Conservation (phyloP, 2,329 filamentous ascomycete species). For the Amylocarpus encephaloides region DNA sequence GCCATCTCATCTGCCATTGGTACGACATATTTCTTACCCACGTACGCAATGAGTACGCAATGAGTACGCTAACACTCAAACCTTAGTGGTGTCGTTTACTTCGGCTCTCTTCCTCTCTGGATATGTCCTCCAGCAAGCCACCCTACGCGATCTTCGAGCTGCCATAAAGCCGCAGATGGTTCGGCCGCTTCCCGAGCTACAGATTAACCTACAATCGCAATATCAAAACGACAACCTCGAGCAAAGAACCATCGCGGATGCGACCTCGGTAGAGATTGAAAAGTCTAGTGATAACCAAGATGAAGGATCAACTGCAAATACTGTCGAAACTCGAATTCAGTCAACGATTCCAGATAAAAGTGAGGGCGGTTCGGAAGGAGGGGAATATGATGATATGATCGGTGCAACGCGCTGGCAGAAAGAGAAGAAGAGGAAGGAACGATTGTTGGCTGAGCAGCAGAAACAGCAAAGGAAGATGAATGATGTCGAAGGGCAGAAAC, state of each 20-base stretch:
- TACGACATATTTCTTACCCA: constrained; percentile 35
- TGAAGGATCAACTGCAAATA: not conserved
- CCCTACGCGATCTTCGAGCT: constrained; percentile 67
- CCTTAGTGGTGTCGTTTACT: constrained; percentile 67
- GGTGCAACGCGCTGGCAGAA: constrained; percentile 24
- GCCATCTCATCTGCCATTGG: constrained; percentile 57
- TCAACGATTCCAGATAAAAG: not conserved
- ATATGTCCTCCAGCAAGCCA: constrained; percentile 82
- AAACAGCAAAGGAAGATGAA: constrained; percentile 34
- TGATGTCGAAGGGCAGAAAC: constrained; percentile 26
- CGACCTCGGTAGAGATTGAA: constrained; percentile 7
- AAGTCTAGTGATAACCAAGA: not conserved
- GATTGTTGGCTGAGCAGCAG: not conserved
- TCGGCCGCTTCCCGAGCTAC: constrained; percentile 10
- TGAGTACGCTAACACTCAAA: constrained; percentile 7
- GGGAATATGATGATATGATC: constrained; percentile 16
- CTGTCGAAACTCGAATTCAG: not conserved
- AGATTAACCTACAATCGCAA: constrained; percentile 20
- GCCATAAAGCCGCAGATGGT: constrained; percentile 47
- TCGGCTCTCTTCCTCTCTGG: constrained; percentile 79
- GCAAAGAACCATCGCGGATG: constrained; percentile 9
- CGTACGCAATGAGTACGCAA: constrained; percentile 14
- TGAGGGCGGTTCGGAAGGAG: not conserved
- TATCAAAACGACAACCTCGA: constrained; percentile 16
- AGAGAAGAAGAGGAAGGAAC: constrained; percentile 15